phyloP scores from a whole-genome alignment of 78 protist species.

The slime mould (Dictyostelium discoideum) region dicty_2.7 NC_007089.4:5031501-5032000 shows the following conservation, averaged over 20 bases:
- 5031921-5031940: neutral
- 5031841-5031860: neutral
- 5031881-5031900: neutral
- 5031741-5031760: neutral
- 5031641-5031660: neutral
- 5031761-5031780: neutral
- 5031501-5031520: neutral
- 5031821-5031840: neutral
- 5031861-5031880: neutral
- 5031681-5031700: conserved; percentile 6
- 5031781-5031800: neutral
- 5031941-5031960: neutral
- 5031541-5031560: neutral
- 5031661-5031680: neutral
- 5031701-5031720: neutral
- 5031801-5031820: neutral
- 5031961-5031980: neutral
- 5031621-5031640: neutral
- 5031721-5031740: neutral
- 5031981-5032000: neutral
- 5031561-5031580: conserved; percentile 2
- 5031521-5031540: neutral
- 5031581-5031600: neutral
- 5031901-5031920: neutral
- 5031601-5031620: neutral